These are phyloP conservation scores for Suillus variegatus DNA, from an alignment of 768 basidiomycete genomes.

Conservation along the genomic window DNA sequence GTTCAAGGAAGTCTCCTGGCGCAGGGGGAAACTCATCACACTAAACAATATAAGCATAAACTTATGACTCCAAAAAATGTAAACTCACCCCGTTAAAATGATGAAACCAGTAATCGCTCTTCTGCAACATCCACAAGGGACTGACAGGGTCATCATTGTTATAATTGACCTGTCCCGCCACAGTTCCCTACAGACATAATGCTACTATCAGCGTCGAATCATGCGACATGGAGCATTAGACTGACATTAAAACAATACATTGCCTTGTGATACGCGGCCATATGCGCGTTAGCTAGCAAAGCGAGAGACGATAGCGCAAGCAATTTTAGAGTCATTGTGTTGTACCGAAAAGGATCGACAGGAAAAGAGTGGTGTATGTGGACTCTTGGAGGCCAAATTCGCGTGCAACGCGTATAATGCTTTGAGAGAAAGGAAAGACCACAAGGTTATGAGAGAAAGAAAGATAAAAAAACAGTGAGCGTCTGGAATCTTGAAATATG, in stretches of 20 bases:
- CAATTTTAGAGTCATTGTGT: background rate
- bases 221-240: background rate
- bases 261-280: constrained; percentile 42
- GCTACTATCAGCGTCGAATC: background rate
- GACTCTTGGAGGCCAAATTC: background rate
- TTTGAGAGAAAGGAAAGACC: background rate
- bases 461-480: background rate
- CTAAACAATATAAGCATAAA: constrained; percentile 40
- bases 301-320: constrained; percentile 2
- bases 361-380: background rate
- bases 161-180: constrained; percentile 28
- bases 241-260: constrained; percentile 50
- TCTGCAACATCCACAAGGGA: constrained; percentile 44
- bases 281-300: constrained; percentile 37
- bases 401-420: background rate
- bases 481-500: background rate
- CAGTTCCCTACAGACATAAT: constrained; percentile 28
- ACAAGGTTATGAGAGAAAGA: too few species aligned
- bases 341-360: background rate
- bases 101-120: constrained; percentile 44
- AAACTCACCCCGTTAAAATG: constrained; percentile 27
- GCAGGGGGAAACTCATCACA: constrained; percentile 49
- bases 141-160: constrained; percentile 42
- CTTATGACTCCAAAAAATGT: constrained; percentile 19
- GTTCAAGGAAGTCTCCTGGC: constrained; percentile 43